These are phyloP conservation scores for Cercospora sesami DNA, from an alignment of 2,329 filamentous ascomycete species.

Conservation along the genomic window DNA sequence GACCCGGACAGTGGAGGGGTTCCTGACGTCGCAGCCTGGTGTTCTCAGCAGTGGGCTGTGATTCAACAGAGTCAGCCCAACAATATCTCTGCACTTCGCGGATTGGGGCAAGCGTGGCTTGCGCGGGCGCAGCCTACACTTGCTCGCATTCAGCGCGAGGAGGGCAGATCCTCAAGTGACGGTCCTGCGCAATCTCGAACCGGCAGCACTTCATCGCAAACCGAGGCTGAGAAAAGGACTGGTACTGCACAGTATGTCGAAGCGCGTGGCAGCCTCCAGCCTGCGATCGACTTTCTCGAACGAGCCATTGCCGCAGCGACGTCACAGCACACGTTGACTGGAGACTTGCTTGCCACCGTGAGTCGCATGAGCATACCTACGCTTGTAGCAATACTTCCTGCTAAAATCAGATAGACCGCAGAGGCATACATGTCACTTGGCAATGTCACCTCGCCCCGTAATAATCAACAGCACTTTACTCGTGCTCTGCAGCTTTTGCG, in stretches of 20 bases:
- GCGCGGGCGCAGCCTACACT: slow-evolving; percentile 53
- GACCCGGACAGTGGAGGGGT: slow-evolving; percentile 51
- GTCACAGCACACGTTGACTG: slow-evolving; percentile 41
- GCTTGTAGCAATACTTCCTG: not conserved
- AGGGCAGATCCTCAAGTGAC: slow-evolving; percentile 44
- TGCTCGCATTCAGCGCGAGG: slow-evolving; percentile 50
- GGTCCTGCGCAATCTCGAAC: slow-evolving; percentile 33
- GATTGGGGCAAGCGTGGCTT: slow-evolving; percentile 55
- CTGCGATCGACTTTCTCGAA: slow-evolving; percentile 54
- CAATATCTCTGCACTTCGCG: slow-evolving; percentile 48
- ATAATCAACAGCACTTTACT: slow-evolving; percentile 49
- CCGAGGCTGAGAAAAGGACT: slow-evolving; percentile 43
- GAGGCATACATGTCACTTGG: slow-evolving; percentile 56
- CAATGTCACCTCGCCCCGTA: slow-evolving; percentile 50
- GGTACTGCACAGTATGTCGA: slow-evolving; percentile 52
- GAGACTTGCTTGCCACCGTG: slow-evolving; percentile 49
- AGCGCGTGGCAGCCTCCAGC: slow-evolving; percentile 53
- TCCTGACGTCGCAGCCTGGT: slow-evolving; percentile 52
- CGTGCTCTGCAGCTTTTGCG: slow-evolving; percentile 51
- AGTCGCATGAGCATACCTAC: slow-evolving; percentile 21
- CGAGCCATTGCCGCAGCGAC: slow-evolving; percentile 49
- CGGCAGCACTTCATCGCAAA: slow-evolving; percentile 34
- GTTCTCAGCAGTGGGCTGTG: slow-evolving; percentile 50
- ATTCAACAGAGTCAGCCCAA: slow-evolving; percentile 49
- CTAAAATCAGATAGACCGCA: slow-evolving; percentile 44